These are phyloP conservation scores for Chytriomyces hyalinus DNA, from an alignment of 192 early-diverging fungal genomes.

Conservation along the genomic window DNA sequence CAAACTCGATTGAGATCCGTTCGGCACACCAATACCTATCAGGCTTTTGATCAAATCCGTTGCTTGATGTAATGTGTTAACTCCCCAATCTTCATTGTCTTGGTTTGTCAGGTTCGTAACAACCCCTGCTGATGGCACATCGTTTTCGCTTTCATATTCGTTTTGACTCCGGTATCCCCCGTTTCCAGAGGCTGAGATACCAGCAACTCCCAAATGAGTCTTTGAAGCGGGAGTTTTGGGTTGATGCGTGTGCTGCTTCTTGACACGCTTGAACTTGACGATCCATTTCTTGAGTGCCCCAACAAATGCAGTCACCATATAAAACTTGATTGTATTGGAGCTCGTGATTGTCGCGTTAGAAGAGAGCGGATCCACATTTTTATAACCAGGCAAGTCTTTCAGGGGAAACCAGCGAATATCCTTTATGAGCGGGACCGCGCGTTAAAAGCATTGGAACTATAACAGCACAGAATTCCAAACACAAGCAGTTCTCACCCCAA, in stretches of 20 bases:
- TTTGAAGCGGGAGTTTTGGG: constrained; percentile 29
- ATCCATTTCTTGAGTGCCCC: constrained; percentile 51
- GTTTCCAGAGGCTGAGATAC: constrained; percentile 3
- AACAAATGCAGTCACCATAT: constrained; percentile 58
- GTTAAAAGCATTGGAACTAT: neutral
- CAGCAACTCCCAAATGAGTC: constrained; percentile 33
- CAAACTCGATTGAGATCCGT: neutral
- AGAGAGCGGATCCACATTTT: constrained; percentile 31
- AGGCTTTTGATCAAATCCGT: constrained; percentile 43
- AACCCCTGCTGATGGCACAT: neutral
- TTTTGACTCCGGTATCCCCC: constrained; percentile 19
- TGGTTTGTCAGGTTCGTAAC: constrained; percentile 1
- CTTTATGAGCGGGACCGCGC: constrained; percentile 9
- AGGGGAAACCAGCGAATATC: constrained; percentile 57
- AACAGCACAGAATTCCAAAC: neutral
- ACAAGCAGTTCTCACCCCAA: constrained; percentile 67
- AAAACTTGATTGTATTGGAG: constrained; percentile 43
- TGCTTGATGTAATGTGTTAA: constrained; percentile 35
- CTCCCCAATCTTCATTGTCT: constrained; percentile 31
- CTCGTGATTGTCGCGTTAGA: constrained; percentile 2
- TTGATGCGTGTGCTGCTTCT: neutral
- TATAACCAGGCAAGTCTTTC: constrained; percentile 51
- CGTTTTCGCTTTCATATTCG: constrained; percentile 31
- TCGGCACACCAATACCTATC: constrained; percentile 45
- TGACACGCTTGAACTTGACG: constrained; percentile 34